Evolutionary conservation across 2,329 filamentous ascomycete species (phyloP).

Genomic region (Thelonectria blattea): DNA sequence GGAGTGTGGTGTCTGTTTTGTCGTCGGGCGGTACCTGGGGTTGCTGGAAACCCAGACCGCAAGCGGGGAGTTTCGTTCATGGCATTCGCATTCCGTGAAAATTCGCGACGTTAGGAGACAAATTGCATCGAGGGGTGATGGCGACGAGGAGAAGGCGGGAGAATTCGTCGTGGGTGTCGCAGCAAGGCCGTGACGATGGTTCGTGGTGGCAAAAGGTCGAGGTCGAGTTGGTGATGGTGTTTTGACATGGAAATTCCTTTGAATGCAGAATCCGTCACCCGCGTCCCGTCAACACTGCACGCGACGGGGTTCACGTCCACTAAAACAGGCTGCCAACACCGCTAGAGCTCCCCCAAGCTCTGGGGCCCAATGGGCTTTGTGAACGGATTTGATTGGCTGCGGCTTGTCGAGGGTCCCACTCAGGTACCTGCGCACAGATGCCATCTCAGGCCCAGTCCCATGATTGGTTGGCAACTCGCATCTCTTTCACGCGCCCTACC

Average conservation of each 20-base stretch:
- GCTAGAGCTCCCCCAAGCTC: conserved; percentile 18
- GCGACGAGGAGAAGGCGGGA: conserved; percentile 15
- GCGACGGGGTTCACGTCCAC: conserved; percentile 35
- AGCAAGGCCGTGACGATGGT: conserved; percentile 28
- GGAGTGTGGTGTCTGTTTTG: conserved; percentile 43
- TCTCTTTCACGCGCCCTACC: too few relatives aligned
- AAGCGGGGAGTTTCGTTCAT: conserved; percentile 86
- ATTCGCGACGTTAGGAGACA: conserved; percentile 23
- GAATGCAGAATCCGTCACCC: conserved; percentile 40
- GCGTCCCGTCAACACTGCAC: conserved; percentile 40
- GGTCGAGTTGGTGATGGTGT: conserved; percentile 23
- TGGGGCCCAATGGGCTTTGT: conserved; percentile 1
- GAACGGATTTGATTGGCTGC: conserved; percentile 13
- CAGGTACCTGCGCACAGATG: background rate
- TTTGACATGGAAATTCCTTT: conserved; percentile 38
- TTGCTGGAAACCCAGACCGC: conserved; percentile 81
- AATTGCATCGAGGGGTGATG: conserved; percentile 26
- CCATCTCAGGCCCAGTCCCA: background rate
- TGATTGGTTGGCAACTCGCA: background rate
- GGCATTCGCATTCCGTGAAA: conserved; percentile 71
- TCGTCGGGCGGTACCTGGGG: conserved; percentile 62
- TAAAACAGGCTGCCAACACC: conserved; percentile 25
- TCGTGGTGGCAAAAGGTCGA: background rate
- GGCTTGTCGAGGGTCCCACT: background rate
- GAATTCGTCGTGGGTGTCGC: conserved; percentile 14